Evolutionary conservation across 345 rosid genomes (phyloP), one percentile per base, ranked within the genome.

Genomic region (Lepidium sativum): DNA sequence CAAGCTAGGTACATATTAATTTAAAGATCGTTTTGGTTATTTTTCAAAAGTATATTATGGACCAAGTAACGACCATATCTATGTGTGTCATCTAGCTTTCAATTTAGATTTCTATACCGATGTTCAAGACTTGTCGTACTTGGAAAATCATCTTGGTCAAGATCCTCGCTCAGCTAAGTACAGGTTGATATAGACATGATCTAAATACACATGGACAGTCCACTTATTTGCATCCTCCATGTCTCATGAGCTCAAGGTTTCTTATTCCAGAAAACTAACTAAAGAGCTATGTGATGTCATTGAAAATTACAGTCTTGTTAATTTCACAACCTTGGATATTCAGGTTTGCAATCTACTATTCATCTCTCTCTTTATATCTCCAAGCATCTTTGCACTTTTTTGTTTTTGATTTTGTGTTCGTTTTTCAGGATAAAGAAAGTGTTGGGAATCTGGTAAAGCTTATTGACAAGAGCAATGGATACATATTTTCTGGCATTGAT

Each of bases 101-200:
- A 83, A 78, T 73, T 82, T 90, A 1, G 91, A 86, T 69, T 94
- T 84, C 77, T 90, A 86, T 50, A 90, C 96, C 7, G 97, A 88
- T 49, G 96, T 86, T 35, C 95, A 87, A 80, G 89, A 94, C 73
- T 79, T 94, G 35, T 83, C 99, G 35, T 90, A 88, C 75, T 71
- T 88, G 50, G 95, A 85, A 68, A 17, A 78, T 18, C 77, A 72
- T 37, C 84, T 90, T 60, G 83, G 72, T 63, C 86, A 80, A 75
- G 96, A 90, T 78, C 97, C 96, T 44, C 89, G 87, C 71, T 76
- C 95, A 74, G 81, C 95, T 39, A 90, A 90, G 72, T 85, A 82
- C 80, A 90, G 99, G 97, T 94, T 45, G 64, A 17, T 55, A 11
- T 14, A 63, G 20, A 54, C 13, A 43, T 10, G 0, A 10, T 12